Evolutionary conservation across 345 rosid genomes (phyloP), one percentile per base, ranked within the genome.

Genomic region (Eucalyptus sp.): DNA sequence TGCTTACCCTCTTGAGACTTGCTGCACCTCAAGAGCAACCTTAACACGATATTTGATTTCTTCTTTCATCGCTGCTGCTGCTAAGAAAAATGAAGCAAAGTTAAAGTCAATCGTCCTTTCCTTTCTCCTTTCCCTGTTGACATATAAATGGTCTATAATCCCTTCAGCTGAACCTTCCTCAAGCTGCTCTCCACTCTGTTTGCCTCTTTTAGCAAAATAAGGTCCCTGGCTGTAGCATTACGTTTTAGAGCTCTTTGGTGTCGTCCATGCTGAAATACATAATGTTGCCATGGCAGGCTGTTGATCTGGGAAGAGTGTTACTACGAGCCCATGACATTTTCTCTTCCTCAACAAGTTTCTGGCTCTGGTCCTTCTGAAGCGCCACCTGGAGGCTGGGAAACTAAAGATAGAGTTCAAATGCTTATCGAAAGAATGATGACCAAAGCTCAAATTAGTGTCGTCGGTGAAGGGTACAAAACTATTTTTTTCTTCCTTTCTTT

Each of bases 231-330:
- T 76, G 84, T 76, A 76, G 84, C 84, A 41, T 76, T 41, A 76
- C 24, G 48, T 41, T 7, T 76, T 76, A 48, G 48, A 76, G 27
- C 48, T 76, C 27, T 76, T 76, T 76, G 81, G 48, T 76, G 29
- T 76, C 29, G 20, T 20, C 48, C 48, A 41, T 76, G 84, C 27
- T 76, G 48, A 41, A 76, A 76, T 41, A 3, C 48, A 41, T 41
- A 41, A 76, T 76, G 84, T 76, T 76, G 84, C 84, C 15, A 20
- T 76, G 48, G 89, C 93, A 97, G 99, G 92, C 93, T 98, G 89
- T 92, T 98, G 89, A 97, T 97, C 81, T 98, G 99, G 99, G 99
- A 98, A 91, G 99, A 96, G 90, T 95, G 94, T 88, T 92, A 92
- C 87, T 90, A 89, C n/a, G 95, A 96, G 92, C 87, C 95, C 8